Percentiles rank a stretch among this genome's conserved stretches.
These are phyloP conservation scores for Claviceps sp. DNA, from an alignment of 2,329 filamentous ascomycete genomes.

Conservation along the genomic window DNA sequence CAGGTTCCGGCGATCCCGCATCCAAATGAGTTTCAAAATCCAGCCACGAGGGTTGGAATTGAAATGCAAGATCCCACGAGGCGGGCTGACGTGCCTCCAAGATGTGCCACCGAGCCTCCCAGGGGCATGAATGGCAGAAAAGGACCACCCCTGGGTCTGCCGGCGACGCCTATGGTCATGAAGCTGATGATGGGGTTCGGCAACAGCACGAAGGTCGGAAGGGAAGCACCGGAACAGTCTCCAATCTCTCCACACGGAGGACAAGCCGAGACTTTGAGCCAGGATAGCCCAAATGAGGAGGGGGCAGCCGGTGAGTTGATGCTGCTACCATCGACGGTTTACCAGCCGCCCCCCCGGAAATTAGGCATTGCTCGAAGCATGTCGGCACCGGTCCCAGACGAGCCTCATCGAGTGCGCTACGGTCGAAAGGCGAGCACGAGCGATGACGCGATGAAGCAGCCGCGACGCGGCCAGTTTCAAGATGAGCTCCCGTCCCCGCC, in stretches of 20 bases:
- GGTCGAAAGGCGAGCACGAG: slow-evolving; percentile 23
- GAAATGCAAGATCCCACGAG: slow-evolving; percentile 31
- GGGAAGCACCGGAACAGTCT: slow-evolving; percentile 40
- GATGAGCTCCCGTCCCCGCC: slow-evolving; percentile 38
- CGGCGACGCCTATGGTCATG: slow-evolving; percentile 86
- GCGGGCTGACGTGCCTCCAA: slow-evolving; percentile 32
- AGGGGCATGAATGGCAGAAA: slow-evolving; percentile 34
- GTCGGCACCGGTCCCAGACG: slow-evolving; percentile 41
- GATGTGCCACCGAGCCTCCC: slow-evolving; percentile 53
- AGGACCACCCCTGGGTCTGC: slow-evolving; percentile 57
- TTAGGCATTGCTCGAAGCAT: slow-evolving; percentile 44
- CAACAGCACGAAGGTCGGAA: slow-evolving; percentile 25
- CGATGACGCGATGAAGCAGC: slow-evolving; percentile 28
- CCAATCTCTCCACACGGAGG: slow-evolving; percentile 30
- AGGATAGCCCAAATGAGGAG: slow-evolving; percentile 20
- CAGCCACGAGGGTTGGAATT: slow-evolving; percentile 17
- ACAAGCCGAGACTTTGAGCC: slow-evolving; percentile 27
- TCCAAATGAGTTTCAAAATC: slow-evolving; percentile 40
- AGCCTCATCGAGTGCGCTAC: slow-evolving; percentile 16
- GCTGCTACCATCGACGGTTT: slow-evolving; percentile 45
- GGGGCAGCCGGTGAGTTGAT: slow-evolving; percentile 24
- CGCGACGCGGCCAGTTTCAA: slow-evolving; percentile 30
- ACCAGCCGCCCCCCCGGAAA: slow-evolving; percentile 36
- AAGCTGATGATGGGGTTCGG: slow-evolving; percentile 57
- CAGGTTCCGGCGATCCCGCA: slow-evolving; percentile 70